phyloP scores from a whole-genome alignment of 192 early-diverging fungal genomes.

The Gonapodya sp. region DNA sequence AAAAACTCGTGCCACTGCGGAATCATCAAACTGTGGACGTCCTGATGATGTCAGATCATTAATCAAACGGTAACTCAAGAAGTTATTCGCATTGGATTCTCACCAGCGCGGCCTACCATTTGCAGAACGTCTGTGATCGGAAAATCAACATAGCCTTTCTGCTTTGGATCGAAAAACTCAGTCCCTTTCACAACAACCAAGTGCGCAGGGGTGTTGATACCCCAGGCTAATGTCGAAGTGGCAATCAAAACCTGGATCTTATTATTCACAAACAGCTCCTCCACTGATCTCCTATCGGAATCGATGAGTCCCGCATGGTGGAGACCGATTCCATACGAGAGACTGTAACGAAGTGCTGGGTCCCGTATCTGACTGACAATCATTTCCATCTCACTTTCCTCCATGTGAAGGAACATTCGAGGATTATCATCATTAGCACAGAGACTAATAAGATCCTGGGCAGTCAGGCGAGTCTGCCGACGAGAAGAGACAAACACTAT shows the following conservation, averaged over 20 bases:
- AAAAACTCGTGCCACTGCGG: slow-evolving; percentile 84
- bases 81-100: no score
- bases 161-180: slow-evolving; percentile 89
- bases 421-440: slow-evolving; percentile 92
- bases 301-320: slow-evolving; percentile 95
- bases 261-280: slow-evolving; percentile 86
- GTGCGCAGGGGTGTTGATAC: slow-evolving; percentile 91
- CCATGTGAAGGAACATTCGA: slow-evolving; percentile 75
- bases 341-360: slow-evolving; percentile 59
- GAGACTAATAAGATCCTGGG: slow-evolving; percentile 88
- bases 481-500: slow-evolving; percentile 98
- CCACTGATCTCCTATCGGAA: slow-evolving; percentile 71
- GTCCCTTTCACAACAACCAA: slow-evolving; percentile 97
- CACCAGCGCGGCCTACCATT: slow-evolving; percentile 96
- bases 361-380: slow-evolving; percentile 68
- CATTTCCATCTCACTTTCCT: slow-evolving; percentile 66
- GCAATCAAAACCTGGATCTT: slow-evolving; percentile 96
- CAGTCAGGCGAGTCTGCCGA: slow-evolving; percentile 90
- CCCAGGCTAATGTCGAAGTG: slow-evolving; percentile 91
- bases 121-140: slow-evolving; percentile 97
- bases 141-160: slow-evolving; percentile 85
- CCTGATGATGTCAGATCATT: no score
- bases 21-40: slow-evolving; percentile 90
- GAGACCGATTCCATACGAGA: slow-evolving; percentile 93
- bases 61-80: slow-evolving; percentile 1